phyloP scores from a whole-genome alignment of 225 moss, liverwort and hornwort species.

The Anthoceros angustus region DNA sequence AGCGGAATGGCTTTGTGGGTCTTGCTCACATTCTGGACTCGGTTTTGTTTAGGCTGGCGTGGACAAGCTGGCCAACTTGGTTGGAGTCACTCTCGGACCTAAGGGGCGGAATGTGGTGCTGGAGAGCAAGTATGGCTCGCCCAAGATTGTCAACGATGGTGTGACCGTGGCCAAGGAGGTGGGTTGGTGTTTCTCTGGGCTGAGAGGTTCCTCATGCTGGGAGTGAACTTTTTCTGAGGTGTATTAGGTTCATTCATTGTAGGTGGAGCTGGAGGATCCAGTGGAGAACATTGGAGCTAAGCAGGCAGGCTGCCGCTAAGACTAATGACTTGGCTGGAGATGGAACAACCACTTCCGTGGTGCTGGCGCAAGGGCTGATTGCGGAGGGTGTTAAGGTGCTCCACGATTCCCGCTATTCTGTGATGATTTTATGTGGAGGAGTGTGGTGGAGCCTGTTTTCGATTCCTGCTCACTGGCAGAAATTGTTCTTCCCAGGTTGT shows the following conservation, averaged over 20 bases:
- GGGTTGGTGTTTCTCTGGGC: constrained; percentile 7
- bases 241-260: not conserved
- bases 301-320: constrained; percentile 88
- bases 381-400: constrained; percentile 92
- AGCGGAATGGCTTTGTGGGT: not conserved
- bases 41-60: constrained; percentile 62
- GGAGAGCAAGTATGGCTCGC: constrained; percentile 97
- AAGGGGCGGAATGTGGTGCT: constrained; percentile 95
- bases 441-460: not conserved
- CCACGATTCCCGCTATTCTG: too few relatives aligned
- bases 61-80: constrained; percentile 84
- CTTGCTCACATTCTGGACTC: not conserved
- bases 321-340: constrained; percentile 95
- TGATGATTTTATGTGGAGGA: not conserved
- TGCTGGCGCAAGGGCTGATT: constrained; percentile 88
- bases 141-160: constrained; percentile 96
- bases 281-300: constrained; percentile 97
- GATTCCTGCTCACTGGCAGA: not conserved
- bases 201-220: not conserved
- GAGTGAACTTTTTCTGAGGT: not conserved
- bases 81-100: constrained; percentile 79
- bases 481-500: constrained; percentile 53
- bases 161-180: constrained; percentile 98
- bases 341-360: constrained; percentile 94
- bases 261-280: constrained; percentile 95